Base-by-base conservation (phyloP, 345 rosid species). In the Brassica nigra region DNA sequence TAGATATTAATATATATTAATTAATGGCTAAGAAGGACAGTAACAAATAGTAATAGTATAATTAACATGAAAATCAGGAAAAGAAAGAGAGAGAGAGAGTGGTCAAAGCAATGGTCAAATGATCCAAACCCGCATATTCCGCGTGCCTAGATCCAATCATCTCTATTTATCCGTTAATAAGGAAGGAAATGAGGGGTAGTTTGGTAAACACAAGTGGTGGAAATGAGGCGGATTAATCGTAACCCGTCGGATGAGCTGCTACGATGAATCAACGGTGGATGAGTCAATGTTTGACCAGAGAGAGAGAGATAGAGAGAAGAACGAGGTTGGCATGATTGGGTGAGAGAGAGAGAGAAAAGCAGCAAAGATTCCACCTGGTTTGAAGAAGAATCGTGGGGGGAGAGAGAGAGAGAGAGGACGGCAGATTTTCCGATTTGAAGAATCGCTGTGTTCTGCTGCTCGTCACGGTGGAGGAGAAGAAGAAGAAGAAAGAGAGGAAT, bases 321-420 rank as follows among this genome's bases (percentile, higher is more conserved):
- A 76, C 71, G 81, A 73, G 87, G 85, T 65, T 77, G 82, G 81
- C 87, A 84, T 87, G 90, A 88, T 88, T 86, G 88, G 78, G 47
- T 14, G 55, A 30, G 76, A 66, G 52, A 47, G 49, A 42, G 44
- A 44, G 54, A 49, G 75, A 66, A 36, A 47, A 64, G 71, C 78
- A 78, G 18, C 18, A 18, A 62, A 80, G 71, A 75, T 80, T 70
- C 80, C 79, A 80, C 77, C 83, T 80, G 83, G 79, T 11, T 80
- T 79, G 66, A 68, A 33, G 6, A 5, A 4, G 6, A 5, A 2
- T 74, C 64, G 64, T 33, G 4, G 61, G 76, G 75, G 69, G 76
- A 62, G 81, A 75, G n/a, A 27, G 55, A 47, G 55, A 47, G 55
- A 58, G 14, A 58, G 27, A 55, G 57, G 72, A 20, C 31, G 67